Conservation (phyloP, 352 stramenopile species). For the Thalassiosira mediterranea region DNA sequence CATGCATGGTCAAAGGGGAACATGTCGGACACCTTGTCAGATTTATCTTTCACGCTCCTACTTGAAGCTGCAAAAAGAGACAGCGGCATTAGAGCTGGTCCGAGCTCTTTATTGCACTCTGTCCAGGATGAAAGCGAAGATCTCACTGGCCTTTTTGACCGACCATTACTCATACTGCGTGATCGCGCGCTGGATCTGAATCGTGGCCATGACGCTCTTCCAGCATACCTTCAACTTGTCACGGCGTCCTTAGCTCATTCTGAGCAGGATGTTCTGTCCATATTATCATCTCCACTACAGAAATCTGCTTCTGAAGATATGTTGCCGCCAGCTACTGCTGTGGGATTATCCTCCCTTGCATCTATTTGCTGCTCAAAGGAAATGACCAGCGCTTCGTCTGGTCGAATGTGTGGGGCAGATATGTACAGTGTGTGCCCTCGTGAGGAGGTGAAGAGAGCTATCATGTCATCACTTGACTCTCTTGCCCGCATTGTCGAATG, state of each 20-base stretch:
- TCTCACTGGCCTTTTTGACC: constrained; percentile 52
- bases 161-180: constrained; percentile 66
- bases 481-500: constrained; percentile 45
- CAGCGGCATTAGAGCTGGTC: constrained; percentile 6
- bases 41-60: constrained; percentile 63
- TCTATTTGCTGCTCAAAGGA: constrained; percentile 58
- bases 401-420: constrained; percentile 33
- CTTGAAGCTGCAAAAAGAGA: constrained; percentile 35
- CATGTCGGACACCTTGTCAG: constrained; percentile 51
- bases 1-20: constrained; percentile 32
- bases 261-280: constrained; percentile 38
- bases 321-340: constrained; percentile 46
- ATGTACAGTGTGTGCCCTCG: constrained; percentile 45
- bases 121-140: constrained; percentile 17
- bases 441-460: constrained; percentile 48
- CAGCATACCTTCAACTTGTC: constrained; percentile 49
- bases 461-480: constrained; percentile 40
- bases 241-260: constrained; percentile 49
- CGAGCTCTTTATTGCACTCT: constrained; percentile 27
- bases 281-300: constrained; percentile 21
- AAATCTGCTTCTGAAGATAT: constrained; percentile 16
- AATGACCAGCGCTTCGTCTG: constrained; percentile 37
- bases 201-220: constrained; percentile 35
- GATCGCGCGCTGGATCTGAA: constrained; percentile 59
- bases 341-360: constrained; percentile 66